phyloP scores from a whole-genome alignment of 805 yeast species.

The Clavispora phyllophila region DNA sequence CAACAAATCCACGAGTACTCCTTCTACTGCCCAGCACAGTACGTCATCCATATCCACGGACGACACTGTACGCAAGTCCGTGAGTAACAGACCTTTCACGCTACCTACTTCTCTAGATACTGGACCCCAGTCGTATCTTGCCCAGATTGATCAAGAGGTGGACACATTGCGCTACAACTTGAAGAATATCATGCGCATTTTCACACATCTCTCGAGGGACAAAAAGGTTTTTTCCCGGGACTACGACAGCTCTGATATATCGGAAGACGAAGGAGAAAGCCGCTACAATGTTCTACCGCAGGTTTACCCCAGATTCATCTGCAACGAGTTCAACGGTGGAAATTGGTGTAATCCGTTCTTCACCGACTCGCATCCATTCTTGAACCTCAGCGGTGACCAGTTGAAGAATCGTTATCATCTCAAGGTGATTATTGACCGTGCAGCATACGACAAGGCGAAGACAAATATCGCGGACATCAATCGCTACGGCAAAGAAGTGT shows the following conservation, averaged over 20 bases:
- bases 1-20: slow-evolving; percentile 14
- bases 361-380: slow-evolving; percentile 29
- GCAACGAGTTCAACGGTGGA: slow-evolving; percentile 70
- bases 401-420: slow-evolving; percentile 37
- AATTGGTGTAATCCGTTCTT: slow-evolving; percentile 71
- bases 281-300: slow-evolving; percentile 49
- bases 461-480: slow-evolving; percentile 33
- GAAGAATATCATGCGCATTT: slow-evolving; percentile 24
- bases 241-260: slow-evolving; percentile 34
- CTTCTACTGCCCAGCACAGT: slow-evolving; percentile 7
- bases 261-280: slow-evolving; percentile 32
- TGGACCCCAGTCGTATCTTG: slow-evolving; percentile 23
- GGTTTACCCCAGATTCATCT: slow-evolving; percentile 62
- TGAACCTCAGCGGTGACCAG: slow-evolving; percentile 41
- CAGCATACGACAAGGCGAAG: slow-evolving; percentile 37
- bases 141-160: slow-evolving; percentile 36
- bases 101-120: slow-evolving; percentile 2
- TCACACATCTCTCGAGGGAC: slow-evolving; percentile 28
- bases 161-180: slow-evolving; percentile 30
- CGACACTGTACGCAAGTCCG: not conserved
- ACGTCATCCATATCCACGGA: slow-evolving; percentile 5
- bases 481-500: slow-evolving; percentile 36
- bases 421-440: slow-evolving; percentile 47
- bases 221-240: slow-evolving; percentile 29
- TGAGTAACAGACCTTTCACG: not conserved